A percentile compares a stretch with the other conserved stretches of the same genome.
These are phyloP conservation scores for Amylostereum areolatum DNA, from an alignment of 1,284 basidiomycete genomes.

Conservation along the genomic window DNA sequence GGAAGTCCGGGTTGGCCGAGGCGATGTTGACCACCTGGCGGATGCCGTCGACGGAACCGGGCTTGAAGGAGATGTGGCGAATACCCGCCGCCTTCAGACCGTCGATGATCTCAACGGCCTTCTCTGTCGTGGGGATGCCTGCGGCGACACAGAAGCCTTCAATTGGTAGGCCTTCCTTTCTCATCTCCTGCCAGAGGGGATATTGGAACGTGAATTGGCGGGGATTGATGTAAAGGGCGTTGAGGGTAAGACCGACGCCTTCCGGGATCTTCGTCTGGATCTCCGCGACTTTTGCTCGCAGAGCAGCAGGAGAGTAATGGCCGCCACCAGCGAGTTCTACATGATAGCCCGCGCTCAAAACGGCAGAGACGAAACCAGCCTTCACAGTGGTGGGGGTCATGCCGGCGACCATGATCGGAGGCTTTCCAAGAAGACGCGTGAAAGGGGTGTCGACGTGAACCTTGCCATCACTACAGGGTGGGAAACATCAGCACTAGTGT, in stretches of 20 bases:
- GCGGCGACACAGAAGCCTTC: constrained; percentile 99
- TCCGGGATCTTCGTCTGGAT: constrained; percentile 80
- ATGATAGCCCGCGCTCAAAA: constrained; percentile 92
- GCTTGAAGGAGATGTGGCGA: constrained; percentile 94
- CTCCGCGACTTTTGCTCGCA: constrained; percentile 86
- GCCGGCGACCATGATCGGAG: constrained; percentile 97
- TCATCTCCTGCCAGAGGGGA: constrained; percentile 97
- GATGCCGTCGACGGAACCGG: constrained; percentile 95
- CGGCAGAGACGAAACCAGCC: constrained; percentile 86
- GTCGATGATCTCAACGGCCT: constrained; percentile 88
- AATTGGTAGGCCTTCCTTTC: constrained; percentile 89
- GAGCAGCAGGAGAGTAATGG: constrained; percentile 85
- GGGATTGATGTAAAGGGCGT: constrained; percentile 97
- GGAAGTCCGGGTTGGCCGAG: constrained; percentile 90
- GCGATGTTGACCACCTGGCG: constrained; percentile 97
- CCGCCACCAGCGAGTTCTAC: constrained; percentile 97
- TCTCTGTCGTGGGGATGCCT: constrained; percentile 89
- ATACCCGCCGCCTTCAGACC: constrained; percentile 79
- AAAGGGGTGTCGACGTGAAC: constrained; percentile 94
- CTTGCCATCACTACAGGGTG: constrained; percentile 67
- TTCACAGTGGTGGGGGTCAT: constrained; percentile 97
- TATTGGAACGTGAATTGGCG: constrained; percentile 96
- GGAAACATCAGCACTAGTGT: neutral
- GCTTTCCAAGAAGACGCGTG: constrained; percentile 91
- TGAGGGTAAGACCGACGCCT: constrained; percentile 90